Percentiles rank a stretch among this genome's conserved stretches.
Conservation (phyloP, 768 basidiomycete genomes). For the Leucosporidium creatinivorum region DNA sequence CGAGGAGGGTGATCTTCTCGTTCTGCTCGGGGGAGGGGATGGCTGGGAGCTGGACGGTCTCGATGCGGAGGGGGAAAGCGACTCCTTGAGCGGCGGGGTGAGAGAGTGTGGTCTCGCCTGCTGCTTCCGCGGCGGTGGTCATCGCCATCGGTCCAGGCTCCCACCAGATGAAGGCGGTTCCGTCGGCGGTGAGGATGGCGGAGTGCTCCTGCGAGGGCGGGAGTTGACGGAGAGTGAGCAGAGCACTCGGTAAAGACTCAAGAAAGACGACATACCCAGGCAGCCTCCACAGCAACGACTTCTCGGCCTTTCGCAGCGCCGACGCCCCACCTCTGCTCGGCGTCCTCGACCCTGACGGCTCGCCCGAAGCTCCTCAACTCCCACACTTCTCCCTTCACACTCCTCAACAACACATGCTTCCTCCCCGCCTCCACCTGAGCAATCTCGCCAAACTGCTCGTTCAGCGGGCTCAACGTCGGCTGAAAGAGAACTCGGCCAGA, state of each 20-base stretch:
- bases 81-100: constrained; percentile 9
- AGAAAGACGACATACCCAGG: background rate
- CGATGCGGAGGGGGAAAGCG: constrained; percentile 14
- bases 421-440: constrained; percentile 60
- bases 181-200: constrained; percentile 62
- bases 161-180: constrained; percentile 70
- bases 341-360: constrained; percentile 37
- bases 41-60: constrained; percentile 23
- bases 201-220: constrained; percentile 70
- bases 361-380: constrained; percentile 70
- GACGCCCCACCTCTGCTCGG: constrained; percentile 7
- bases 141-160: background rate
- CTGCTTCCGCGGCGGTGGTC: background rate
- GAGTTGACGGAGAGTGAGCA: constrained; percentile 3
- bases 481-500: constrained; percentile 35
- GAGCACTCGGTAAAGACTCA: background rate
- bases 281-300: background rate
- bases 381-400: constrained; percentile 58
- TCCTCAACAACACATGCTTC: constrained; percentile 61
- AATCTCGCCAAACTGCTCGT: constrained; percentile 42
- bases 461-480: constrained; percentile 54
- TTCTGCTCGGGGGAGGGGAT: background rate
- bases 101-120: constrained; percentile 2
- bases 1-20: constrained; percentile 45
- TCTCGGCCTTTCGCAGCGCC: background rate